A percentile compares a stretch with the other conserved stretches of the same genome.
phyloP scores from a whole-genome alignment of 179 eudicot species.

The Vitellaria paradoxa region DNA sequence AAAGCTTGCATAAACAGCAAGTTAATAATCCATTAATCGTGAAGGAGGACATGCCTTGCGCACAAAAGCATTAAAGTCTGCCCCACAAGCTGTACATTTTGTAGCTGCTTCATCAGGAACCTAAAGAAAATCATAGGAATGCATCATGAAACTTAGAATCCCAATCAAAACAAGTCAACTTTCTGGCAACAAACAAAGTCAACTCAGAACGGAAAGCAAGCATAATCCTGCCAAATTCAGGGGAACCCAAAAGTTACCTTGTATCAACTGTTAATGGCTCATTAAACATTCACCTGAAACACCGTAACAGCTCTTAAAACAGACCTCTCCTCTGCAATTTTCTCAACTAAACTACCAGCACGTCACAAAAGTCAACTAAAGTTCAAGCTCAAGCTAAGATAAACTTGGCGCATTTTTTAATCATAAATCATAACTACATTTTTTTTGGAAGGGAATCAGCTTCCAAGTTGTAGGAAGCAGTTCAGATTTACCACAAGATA shows the following conservation, averaged over 20 bases:
- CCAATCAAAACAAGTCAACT: background rate
- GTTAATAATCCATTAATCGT: background rate
- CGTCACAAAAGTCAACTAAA: background rate
- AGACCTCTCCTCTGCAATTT: background rate
- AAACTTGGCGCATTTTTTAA: background rate
- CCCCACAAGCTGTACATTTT: constrained; percentile 66
- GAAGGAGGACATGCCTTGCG: constrained; percentile 45
- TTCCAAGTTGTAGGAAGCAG: background rate
- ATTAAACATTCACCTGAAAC: background rate
- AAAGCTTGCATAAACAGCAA: background rate
- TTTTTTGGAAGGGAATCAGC: background rate
- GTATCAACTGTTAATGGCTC: background rate
- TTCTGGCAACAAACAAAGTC: background rate
- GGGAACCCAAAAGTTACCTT: background rate
- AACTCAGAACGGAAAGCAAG: background rate
- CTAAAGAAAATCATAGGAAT: constrained; percentile 18
- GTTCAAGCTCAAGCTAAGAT: background rate
- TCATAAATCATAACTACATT: background rate
- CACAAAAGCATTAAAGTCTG: constrained; percentile 71
- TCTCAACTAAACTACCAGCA: constrained; percentile 1
- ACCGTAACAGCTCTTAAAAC: background rate
- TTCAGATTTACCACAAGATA: too few relatives aligned
- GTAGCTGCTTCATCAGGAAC: constrained; percentile 79
- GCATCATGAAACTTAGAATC: background rate
- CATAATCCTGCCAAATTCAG: background rate